Evolutionary conservation across 129 eudicot species (phyloP).

Genomic region (Artemisia argyi): DNA sequence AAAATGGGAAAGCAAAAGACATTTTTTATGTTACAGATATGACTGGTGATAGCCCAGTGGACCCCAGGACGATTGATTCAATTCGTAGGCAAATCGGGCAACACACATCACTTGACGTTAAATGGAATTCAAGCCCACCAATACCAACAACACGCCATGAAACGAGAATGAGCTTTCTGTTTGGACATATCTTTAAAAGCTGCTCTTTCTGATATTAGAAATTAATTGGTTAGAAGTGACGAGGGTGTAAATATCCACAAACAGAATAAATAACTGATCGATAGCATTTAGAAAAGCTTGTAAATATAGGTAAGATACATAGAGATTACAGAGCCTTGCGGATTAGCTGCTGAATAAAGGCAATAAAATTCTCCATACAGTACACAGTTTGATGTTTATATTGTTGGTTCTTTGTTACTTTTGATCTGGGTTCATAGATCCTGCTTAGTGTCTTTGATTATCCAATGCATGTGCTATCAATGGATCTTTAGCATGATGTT

Average conservation of each 20-base stretch:
- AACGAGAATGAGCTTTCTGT: slow-evolving; percentile 54
- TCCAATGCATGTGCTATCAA: neutral
- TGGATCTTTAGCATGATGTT: neutral
- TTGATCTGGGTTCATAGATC: neutral
- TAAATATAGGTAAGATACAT: slow-evolving; percentile 5
- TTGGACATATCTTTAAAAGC: slow-evolving; percentile 56
- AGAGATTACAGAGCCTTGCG: slow-evolving; percentile 16
- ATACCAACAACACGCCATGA: slow-evolving; percentile 51
- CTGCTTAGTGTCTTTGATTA: neutral
- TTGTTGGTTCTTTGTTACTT: neutral
- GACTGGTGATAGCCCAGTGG: slow-evolving; percentile 63
- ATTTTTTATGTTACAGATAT: slow-evolving; percentile 78
- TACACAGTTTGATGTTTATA: slow-evolving; percentile 7
- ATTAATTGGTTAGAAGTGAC: slow-evolving; percentile 13
- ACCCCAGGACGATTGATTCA: slow-evolving; percentile 57
- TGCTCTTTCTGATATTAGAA: slow-evolving; percentile 26
- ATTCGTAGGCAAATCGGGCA: slow-evolving; percentile 61
- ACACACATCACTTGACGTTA: slow-evolving; percentile 44
- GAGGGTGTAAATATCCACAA: slow-evolving; percentile 8
- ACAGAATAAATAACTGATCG: neutral
- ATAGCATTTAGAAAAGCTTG: neutral
- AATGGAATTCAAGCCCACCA: slow-evolving; percentile 40
- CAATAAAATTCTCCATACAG: slow-evolving; percentile 14
- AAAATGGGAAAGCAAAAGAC: slow-evolving; percentile 57
- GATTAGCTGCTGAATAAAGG: slow-evolving; percentile 9